A percentile compares a stretch with the other conserved stretches of the same genome.
Conservation (phyloP, 148 eudicot species). For the Vaccinium vitisidaea region DNA sequence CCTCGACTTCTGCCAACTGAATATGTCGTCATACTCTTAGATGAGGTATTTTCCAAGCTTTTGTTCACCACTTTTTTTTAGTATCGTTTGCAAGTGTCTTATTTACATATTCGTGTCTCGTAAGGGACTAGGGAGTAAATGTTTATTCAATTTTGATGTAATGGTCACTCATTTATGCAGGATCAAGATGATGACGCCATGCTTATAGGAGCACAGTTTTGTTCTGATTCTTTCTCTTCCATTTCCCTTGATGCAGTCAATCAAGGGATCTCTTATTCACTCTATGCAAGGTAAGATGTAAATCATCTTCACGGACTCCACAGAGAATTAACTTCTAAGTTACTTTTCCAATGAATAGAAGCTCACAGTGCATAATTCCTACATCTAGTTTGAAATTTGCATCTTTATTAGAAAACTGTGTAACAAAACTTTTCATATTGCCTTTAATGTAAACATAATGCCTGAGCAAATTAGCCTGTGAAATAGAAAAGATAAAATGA, state of each 20-base stretch:
- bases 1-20: slow-evolving; percentile 89
- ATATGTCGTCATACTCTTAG: slow-evolving; percentile 77
- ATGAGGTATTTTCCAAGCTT: slow-evolving; percentile 61
- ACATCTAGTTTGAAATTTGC: not conserved
- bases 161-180: slow-evolving; percentile 34
- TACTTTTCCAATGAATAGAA: not conserved
- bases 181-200: slow-evolving; percentile 97
- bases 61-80: not conserved
- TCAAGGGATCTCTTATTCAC: slow-evolving; percentile 60
- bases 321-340: not conserved
- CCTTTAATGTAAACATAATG: not conserved
- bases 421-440: not conserved
- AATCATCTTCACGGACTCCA: not conserved
- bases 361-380: not conserved
- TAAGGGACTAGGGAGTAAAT: not conserved
- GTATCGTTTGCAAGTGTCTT: not conserved
- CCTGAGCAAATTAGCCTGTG: not conserved
- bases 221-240: slow-evolving; percentile 84
- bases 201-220: slow-evolving; percentile 90
- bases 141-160: not conserved
- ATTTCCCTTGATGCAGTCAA: slow-evolving; percentile 53
- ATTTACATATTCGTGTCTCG: not conserved
- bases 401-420: not conserved
- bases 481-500: not conserved
- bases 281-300: slow-evolving; percentile 68